A percentile compares a stretch with the other conserved stretches of the same genome.
Evolutionary conservation across 495 filamentous ascomycete species (phyloP).

Genomic region (Trichoderma erinaceum): DNA sequence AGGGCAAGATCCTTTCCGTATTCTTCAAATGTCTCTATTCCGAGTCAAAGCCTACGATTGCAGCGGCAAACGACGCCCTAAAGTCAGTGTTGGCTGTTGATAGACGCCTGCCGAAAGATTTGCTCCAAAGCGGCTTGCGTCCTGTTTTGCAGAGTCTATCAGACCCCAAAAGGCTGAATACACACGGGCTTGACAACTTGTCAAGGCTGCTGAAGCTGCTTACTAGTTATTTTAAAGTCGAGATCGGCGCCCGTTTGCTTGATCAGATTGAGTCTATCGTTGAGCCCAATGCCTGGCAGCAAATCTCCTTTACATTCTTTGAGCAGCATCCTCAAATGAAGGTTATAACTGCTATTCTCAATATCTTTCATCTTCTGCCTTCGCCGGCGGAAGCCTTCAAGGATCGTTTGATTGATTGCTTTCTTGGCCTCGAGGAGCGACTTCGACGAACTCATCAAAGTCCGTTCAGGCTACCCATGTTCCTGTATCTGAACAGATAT

Average conservation of each 20-base stretch:
- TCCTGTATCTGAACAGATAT: constrained; percentile 90
- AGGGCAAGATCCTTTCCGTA: constrained; percentile 80
- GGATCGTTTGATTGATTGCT: constrained; percentile 77
- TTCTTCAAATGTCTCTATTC: constrained; percentile 98
- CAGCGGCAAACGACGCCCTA: constrained; percentile 84
- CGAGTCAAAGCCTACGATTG: constrained; percentile 82
- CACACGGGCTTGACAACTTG: constrained; percentile 84
- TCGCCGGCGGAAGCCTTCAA: constrained; percentile 86
- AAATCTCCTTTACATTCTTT: constrained; percentile 86
- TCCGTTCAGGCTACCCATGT: constrained; percentile 86
- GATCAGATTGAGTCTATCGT: constrained; percentile 92
- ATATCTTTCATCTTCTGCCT: constrained; percentile 92
- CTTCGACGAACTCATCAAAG: constrained; percentile 86
- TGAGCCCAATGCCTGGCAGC: constrained; percentile 70
- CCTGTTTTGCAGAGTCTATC: constrained; percentile 94
- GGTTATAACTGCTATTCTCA: constrained; percentile 86
- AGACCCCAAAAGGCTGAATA: constrained; percentile 83
- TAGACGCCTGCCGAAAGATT: constrained; percentile 89
- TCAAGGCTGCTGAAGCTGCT: constrained; percentile 80
- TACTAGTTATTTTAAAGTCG: constrained; percentile 98
- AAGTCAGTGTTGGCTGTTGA: constrained; percentile 78
- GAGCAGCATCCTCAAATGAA: constrained; percentile 90
- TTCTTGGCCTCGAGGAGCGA: constrained; percentile 79
- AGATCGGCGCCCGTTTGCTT: constrained; percentile 84
- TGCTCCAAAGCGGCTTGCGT: constrained; percentile 87